These are phyloP conservation scores for Bipolaris bicolor DNA, from an alignment of 2,329 filamentous ascomycete genomes.

Conservation along the genomic window DNA sequence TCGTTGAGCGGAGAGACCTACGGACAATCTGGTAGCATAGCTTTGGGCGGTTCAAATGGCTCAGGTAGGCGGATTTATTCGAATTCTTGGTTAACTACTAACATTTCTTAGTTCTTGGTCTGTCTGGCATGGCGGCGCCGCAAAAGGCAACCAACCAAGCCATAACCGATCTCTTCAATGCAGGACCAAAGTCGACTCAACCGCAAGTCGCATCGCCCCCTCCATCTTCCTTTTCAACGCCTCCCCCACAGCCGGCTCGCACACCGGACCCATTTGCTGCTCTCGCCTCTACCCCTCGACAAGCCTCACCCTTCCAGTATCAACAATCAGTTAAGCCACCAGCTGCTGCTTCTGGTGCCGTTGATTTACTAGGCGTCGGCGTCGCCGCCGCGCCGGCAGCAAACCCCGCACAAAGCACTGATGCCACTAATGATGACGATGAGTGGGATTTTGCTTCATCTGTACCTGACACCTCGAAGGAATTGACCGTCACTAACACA, in stretches of 20 bases:
- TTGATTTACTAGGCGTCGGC: constrained; percentile 48
- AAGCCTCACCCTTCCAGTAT: constrained; percentile 57
- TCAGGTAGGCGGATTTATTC: constrained; percentile 32
- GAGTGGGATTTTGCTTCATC: constrained; percentile 95
- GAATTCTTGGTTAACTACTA: constrained; percentile 7
- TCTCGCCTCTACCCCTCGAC: constrained; percentile 60
- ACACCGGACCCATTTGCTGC: constrained; percentile 66
- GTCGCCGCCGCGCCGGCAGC: constrained; percentile 32
- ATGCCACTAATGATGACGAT: constrained; percentile 81
- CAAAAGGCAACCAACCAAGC: constrained; percentile 56
- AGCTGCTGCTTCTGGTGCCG: constrained; percentile 37
- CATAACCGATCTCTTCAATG: constrained; percentile 64
- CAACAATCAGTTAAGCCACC: constrained; percentile 52
- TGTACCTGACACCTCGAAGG: constrained; percentile 73
- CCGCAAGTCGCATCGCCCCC: constrained; percentile 55
- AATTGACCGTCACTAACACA: constrained; percentile 71
- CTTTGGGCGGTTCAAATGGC: constrained; percentile 67
- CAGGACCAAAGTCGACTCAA: constrained; percentile 50
- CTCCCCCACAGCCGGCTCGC: constrained; percentile 42
- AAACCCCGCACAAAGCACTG: constrained; percentile 34
- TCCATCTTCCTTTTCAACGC: constrained; percentile 49
- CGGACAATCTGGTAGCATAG: constrained; percentile 79
- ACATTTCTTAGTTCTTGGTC: constrained; percentile 35
- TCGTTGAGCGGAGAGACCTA: constrained; percentile 73
- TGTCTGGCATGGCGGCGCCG: constrained; percentile 45